These are phyloP conservation scores for Aspergillus novoparasiticus DNA, from an alignment of 2,329 filamentous ascomycete genomes.

Conservation along the genomic window DNA sequence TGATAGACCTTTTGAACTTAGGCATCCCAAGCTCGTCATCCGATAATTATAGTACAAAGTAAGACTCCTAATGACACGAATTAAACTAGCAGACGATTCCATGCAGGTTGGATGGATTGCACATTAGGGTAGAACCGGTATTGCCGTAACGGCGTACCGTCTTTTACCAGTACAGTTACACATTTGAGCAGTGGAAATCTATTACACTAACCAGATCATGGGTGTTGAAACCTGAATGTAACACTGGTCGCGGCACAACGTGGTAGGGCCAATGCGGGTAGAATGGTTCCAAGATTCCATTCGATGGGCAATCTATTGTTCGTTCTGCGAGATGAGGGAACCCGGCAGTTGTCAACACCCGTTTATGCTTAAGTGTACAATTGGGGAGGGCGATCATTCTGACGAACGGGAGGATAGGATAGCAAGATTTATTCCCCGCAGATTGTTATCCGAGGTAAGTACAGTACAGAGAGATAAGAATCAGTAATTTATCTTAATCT, in stretches of 20 bases:
- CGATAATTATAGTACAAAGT: conserved; percentile 15
- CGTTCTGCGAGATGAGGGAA: not conserved
- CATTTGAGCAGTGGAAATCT: not conserved
- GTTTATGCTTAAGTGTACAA: not conserved
- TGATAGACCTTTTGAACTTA: conserved; percentile 13
- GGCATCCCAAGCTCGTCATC: conserved; percentile 17
- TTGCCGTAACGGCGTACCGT: not conserved
- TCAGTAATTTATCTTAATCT: not conserved
- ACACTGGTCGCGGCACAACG: not conserved
- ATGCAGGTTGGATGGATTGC: not conserved
- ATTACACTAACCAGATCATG: not conserved
- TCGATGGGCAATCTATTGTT: not conserved
- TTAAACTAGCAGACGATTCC: conserved; percentile 3
- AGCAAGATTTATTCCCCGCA: not conserved
- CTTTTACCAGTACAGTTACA: not conserved
- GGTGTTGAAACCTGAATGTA: not conserved
- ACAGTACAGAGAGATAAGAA: not conserved
- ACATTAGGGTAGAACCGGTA: not conserved
- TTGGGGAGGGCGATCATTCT: not conserved
- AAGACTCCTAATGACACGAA: not conserved
- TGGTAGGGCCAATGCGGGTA: not conserved
- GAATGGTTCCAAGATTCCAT: not conserved
- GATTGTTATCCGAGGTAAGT: not conserved
- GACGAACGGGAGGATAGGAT: not conserved
- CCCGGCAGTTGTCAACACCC: not conserved